These are phyloP conservation scores for Pseudozyma sp. DNA, from an alignment of 1,284 basidiomycete species.

Conservation along the genomic window DNA sequence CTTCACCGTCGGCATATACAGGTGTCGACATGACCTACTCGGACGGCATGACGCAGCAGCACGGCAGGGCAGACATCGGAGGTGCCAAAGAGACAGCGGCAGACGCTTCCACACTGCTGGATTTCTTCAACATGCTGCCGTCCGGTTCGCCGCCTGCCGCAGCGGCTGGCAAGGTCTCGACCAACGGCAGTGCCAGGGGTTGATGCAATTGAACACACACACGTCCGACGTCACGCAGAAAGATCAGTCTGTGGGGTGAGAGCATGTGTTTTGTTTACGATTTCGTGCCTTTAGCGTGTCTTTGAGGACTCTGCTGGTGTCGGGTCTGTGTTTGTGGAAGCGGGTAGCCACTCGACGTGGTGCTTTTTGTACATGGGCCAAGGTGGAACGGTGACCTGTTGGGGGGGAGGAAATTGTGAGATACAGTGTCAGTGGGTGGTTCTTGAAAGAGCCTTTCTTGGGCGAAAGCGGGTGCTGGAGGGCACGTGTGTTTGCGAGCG, in stretches of 20 bases:
- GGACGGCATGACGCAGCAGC: neutral
- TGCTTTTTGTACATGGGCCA: conserved; percentile 47
- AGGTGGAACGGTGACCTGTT: conserved; percentile 35
- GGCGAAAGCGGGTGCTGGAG: too few relatives aligned
- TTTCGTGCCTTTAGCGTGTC: neutral
- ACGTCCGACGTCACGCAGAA: too few relatives aligned
- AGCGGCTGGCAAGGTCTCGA: neutral
- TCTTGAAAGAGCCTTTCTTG: too few relatives aligned
- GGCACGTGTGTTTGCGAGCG: too few relatives aligned
- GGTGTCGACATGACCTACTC: conserved; percentile 4
- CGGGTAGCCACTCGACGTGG: conserved; percentile 45
- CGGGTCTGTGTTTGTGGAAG: neutral
- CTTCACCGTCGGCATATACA: conserved; percentile 14
- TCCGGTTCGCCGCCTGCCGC: conserved; percentile 3
- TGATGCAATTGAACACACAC: neutral
- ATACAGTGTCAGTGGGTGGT: neutral
- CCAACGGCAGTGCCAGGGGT: neutral
- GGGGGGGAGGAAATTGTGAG: neutral
- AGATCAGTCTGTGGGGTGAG: neutral
- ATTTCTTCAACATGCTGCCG: conserved; percentile 36
- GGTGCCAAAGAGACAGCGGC: neutral
- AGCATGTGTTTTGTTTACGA: neutral
- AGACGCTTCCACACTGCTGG: conserved; percentile 25
- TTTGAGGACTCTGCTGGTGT: neutral
- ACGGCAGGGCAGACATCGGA: neutral